Conservation (phyloP, 495 filamentous ascomycete species). For the Penicillium simplicissimum region DNA sequence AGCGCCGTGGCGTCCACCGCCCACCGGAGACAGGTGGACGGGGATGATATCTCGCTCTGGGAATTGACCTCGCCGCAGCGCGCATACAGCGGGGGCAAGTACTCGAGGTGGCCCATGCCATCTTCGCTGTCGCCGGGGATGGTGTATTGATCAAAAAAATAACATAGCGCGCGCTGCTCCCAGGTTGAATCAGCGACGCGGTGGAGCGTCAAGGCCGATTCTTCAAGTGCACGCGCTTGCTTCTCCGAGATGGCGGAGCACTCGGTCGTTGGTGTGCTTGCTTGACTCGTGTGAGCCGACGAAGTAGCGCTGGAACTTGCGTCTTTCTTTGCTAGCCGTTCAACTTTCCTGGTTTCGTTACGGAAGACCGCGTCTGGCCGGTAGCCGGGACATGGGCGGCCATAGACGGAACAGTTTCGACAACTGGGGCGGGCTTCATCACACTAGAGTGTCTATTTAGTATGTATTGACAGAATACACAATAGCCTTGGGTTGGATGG, state of each 20-base stretch:
- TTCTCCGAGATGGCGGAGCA: background rate
- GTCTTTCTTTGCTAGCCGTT: conserved; percentile 30
- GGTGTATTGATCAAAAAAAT: conserved; percentile 49
- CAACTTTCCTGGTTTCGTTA: conserved; percentile 40
- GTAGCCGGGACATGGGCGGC: conserved; percentile 47
- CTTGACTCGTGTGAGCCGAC: conserved; percentile 10
- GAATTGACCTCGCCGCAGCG: conserved; percentile 21
- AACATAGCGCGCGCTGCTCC: conserved; percentile 45
- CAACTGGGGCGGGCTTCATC: conserved; percentile 47
- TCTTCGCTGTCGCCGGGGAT: conserved; percentile 24
- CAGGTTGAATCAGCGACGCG: conserved; percentile 36
- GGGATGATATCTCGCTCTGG: conserved; percentile 8
- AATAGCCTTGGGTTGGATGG: background rate
- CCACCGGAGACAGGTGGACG: conserved; percentile 36
- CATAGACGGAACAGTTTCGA: conserved; percentile 44
- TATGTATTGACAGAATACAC: background rate
- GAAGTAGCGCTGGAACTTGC: conserved; percentile 1
- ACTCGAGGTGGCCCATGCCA: conserved; percentile 36
- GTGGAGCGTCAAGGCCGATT: conserved; percentile 19
- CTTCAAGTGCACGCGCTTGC: background rate
- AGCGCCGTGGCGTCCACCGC: conserved; percentile 45
- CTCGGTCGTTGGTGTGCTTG: background rate
- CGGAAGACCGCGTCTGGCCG: conserved; percentile 42
- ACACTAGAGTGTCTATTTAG: conserved; percentile 35
- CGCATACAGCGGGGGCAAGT: conserved; percentile 39